Conservation (phyloP, 192 early-diverging fungal genomes). For the Mycoemilia scoparia region DNA sequence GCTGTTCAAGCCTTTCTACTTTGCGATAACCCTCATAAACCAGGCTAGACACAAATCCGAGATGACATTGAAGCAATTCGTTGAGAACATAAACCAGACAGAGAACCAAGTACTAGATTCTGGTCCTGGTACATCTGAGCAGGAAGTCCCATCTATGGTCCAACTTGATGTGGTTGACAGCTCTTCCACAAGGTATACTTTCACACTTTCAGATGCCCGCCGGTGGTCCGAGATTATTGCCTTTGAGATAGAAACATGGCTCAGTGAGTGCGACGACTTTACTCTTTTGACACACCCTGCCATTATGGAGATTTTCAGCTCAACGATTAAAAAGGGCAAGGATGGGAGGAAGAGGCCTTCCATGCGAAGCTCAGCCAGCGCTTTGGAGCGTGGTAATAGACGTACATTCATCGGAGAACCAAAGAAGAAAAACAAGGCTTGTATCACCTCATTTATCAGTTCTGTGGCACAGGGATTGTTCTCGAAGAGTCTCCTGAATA, state of each 20-base stretch:
- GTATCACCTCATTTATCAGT: slow-evolving; percentile 23
- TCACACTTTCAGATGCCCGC: slow-evolving; percentile 4
- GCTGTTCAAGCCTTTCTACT: slow-evolving; percentile 16
- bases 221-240: slow-evolving; percentile 14
- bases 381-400: not conserved
- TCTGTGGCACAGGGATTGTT: slow-evolving; percentile 26
- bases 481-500: slow-evolving; percentile 16
- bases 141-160: not conserved
- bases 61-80: slow-evolving; percentile 7
- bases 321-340: not conserved
- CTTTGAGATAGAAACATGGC: slow-evolving; percentile 17
- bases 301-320: slow-evolving; percentile 12
- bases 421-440: slow-evolving; percentile 21
- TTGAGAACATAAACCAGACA: slow-evolving; percentile 2
- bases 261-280: slow-evolving; percentile 5
- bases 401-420: slow-evolving; percentile 3
- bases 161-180: not conserved
- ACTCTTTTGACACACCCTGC: slow-evolving; percentile 11
- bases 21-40: slow-evolving; percentile 17
- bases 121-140: not conserved
- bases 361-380: not conserved
- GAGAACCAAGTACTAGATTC: not conserved
- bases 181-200: not conserved
- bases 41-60: slow-evolving; percentile 3
- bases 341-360: not conserved